Evolutionary conservation across 2,329 filamentous ascomycete genomes (phyloP).

Genomic region (Malbranchea zuffiana): DNA sequence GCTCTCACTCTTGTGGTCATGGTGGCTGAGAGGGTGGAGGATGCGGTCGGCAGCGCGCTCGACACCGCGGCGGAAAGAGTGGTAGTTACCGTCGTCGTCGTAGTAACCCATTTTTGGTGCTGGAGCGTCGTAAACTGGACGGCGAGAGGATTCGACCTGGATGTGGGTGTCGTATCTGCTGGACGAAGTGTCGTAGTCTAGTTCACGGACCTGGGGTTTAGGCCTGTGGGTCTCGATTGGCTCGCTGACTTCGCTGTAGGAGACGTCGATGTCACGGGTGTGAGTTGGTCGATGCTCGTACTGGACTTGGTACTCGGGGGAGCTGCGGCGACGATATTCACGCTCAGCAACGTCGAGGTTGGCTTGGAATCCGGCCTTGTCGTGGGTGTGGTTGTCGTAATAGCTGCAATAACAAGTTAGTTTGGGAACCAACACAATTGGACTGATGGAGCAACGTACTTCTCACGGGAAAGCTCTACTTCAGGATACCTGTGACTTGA

Average conservation of each 20-base stretch:
- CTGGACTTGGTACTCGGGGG: conserved; percentile 43
- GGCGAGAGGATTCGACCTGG: conserved; percentile 42
- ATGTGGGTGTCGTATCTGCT: conserved; percentile 30
- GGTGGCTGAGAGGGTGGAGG: conserved; percentile 51
- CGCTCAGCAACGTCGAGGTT: conserved; percentile 46
- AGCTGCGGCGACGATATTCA: conserved; percentile 55
- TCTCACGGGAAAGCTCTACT: conserved; percentile 42
- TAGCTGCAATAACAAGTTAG: conserved; percentile 14
- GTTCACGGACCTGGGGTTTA: conserved; percentile 15
- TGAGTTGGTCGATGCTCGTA: conserved; percentile 26
- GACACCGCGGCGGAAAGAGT: conserved; percentile 61
- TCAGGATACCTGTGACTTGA: conserved; percentile 34
- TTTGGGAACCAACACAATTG: background rate
- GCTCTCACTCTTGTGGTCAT: conserved; percentile 32
- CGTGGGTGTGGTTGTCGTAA: conserved; percentile 25
- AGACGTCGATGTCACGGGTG: conserved; percentile 20
- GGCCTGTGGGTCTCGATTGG: conserved; percentile 11
- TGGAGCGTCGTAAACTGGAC: conserved; percentile 43
- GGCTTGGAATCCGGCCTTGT: conserved; percentile 30
- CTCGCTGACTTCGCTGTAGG: conserved; percentile 18
- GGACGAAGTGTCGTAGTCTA: conserved; percentile 17
- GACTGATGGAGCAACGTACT: conserved; percentile 30
- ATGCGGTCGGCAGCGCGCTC: conserved; percentile 56
- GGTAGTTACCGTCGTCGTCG: conserved; percentile 67
- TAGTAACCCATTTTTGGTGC: conserved; percentile 65